Evolutionary conservation across 129 eudicot genomes (phyloP).

Genomic region (Deinandra increscens): DNA sequence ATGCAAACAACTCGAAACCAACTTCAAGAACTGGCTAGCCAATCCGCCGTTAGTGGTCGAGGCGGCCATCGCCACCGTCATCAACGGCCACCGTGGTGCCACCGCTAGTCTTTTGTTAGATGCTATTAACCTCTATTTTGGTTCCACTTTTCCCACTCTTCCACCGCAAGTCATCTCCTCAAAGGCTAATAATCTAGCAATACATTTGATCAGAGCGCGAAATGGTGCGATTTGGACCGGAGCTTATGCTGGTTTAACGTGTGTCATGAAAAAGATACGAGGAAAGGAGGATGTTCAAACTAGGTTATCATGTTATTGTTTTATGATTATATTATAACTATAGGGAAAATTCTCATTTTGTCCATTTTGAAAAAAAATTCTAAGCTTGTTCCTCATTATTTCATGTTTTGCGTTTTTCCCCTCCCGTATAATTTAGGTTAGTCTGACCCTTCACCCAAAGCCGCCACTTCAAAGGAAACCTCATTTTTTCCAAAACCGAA

Average conservation of each 20-base stretch:
- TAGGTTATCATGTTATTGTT: background rate
- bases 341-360: no score
- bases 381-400: no score
- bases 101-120: background rate
- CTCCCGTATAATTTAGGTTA: no score
- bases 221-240: background rate
- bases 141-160: background rate
- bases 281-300: constrained; percentile 6
- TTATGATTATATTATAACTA: background rate
- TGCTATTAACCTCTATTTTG: background rate
- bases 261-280: background rate
- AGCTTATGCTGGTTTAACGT: background rate
- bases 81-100: no score
- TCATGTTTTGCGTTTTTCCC: no score
- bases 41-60: background rate
- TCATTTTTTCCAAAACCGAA: no score
- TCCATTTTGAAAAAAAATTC: no score
- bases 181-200: no score
- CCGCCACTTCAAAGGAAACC: no score
- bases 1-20: background rate
- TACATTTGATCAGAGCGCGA: background rate
- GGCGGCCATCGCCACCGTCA: background rate
- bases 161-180: no score
- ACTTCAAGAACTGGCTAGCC: background rate
- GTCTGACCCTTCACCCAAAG: no score